A percentile compares a stretch with the other conserved stretches of the same genome.
Evolutionary conservation across 2,329 filamentous ascomycete genomes (phyloP).

Genomic region (Penicillium sp.): DNA sequence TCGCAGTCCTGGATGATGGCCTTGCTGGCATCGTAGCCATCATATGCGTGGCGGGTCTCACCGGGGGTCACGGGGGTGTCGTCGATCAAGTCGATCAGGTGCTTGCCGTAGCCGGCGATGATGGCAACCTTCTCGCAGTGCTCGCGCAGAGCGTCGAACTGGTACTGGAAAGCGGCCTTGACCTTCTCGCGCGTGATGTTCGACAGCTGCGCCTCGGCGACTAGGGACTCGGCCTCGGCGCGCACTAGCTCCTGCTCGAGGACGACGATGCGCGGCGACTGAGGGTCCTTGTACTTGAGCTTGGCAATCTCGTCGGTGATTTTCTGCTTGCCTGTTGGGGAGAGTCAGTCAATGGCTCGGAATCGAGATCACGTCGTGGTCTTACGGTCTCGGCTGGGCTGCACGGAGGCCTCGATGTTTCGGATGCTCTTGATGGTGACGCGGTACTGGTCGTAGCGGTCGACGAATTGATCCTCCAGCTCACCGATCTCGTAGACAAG

Average conservation of each 20-base stretch:
- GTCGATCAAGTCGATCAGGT: constrained; percentile 93
- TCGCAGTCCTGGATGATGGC: constrained; percentile 99
- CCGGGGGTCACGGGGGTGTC: constrained; percentile 96
- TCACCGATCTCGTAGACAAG: constrained; percentile 98
- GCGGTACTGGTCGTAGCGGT: constrained; percentile 98
- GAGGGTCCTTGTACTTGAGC: constrained; percentile 99
- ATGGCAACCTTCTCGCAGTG: constrained; percentile 98
- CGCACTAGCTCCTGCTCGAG: constrained; percentile 98
- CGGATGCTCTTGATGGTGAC: constrained; percentile 99
- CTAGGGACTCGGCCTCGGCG: constrained; percentile 96
- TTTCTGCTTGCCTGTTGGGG: constrained; percentile 81
- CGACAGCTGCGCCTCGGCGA: constrained; percentile 95
- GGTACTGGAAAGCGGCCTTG: constrained; percentile 96
- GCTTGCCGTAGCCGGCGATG: constrained; percentile 96
- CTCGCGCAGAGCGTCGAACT: constrained; percentile 95
- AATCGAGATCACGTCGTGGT: constrained; percentile 9
- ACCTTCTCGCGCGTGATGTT: constrained; percentile 99
- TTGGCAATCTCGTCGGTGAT: constrained; percentile 98
- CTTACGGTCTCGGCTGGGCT: constrained; percentile 94
- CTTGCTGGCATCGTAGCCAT: constrained; percentile 97
- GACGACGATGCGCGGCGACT: constrained; percentile 94
- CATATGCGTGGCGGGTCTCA: constrained; percentile 92
- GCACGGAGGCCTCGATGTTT: constrained; percentile 97
- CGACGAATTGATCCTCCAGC: constrained; percentile 96
- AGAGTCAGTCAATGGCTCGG: constrained; percentile 3